Evolutionary conservation across 495 filamentous ascomycete species (phyloP).

Genomic region (Pseudotulostoma volvatum): DNA sequence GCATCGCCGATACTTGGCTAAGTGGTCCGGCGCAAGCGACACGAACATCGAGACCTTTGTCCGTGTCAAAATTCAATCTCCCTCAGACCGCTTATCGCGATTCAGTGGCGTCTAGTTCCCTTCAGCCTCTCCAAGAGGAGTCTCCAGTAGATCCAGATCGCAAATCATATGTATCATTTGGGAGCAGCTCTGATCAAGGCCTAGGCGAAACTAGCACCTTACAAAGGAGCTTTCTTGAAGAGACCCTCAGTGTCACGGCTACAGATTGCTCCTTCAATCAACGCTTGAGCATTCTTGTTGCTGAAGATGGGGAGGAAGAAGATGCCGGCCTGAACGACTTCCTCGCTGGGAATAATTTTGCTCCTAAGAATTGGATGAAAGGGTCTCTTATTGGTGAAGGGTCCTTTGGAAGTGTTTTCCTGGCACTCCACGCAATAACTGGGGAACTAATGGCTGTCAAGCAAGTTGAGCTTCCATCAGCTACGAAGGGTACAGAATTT

Average conservation of each 20-base stretch:
- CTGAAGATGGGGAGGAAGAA: slow-evolving; percentile 72
- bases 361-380: slow-evolving; percentile 97
- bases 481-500: slow-evolving; percentile 56
- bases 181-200: slow-evolving; percentile 61
- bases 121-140: slow-evolving; percentile 84
- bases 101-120: slow-evolving; percentile 70
- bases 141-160: slow-evolving; percentile 76
- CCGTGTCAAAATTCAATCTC: slow-evolving; percentile 42
- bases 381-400: slow-evolving; percentile 92
- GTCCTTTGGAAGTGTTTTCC: slow-evolving; percentile 90
- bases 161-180: slow-evolving; percentile 93
- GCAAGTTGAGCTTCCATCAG: slow-evolving; percentile 85
- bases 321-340: slow-evolving; percentile 67
- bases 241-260: slow-evolving; percentile 47
- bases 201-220: slow-evolving; percentile 53
- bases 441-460: slow-evolving; percentile 97
- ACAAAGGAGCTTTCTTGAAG: slow-evolving; percentile 68
- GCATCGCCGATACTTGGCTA: slow-evolving; percentile 86
- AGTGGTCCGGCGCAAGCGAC: slow-evolving; percentile 30
- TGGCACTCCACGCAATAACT: slow-evolving; percentile 92
- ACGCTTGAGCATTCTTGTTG: slow-evolving; percentile 40
- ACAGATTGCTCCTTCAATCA: slow-evolving; percentile 51
- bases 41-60: slow-evolving; percentile 40
- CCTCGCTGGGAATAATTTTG: slow-evolving; percentile 82
- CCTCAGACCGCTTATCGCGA: slow-evolving; percentile 55